These are phyloP conservation scores for Naganishia kalamii DNA, from an alignment of 768 basidiomycete species.

Conservation along the genomic window DNA sequence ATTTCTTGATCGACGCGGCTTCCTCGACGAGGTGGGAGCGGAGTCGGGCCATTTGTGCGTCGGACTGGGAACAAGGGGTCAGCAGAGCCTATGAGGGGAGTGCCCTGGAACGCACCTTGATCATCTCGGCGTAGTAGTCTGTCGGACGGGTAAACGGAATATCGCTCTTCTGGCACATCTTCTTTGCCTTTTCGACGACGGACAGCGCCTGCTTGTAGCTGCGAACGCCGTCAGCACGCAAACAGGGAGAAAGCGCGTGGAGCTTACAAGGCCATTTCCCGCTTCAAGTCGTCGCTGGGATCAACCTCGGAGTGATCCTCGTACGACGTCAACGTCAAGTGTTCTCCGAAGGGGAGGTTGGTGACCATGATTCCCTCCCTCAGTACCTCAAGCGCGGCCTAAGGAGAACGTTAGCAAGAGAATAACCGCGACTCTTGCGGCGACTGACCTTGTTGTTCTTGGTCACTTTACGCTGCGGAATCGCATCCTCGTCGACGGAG, in stretches of 20 bases:
- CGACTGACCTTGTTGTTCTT: constrained; percentile 68
- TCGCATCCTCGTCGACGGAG: constrained; percentile 67
- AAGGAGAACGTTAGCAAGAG: background rate
- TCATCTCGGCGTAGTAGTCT: constrained; percentile 23
- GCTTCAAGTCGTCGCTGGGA: constrained; percentile 68
- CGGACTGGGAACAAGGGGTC: constrained; percentile 48
- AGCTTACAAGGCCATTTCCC: constrained; percentile 90
- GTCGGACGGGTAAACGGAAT: constrained; percentile 76
- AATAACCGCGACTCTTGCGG: background rate
- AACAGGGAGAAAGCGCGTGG: background rate
- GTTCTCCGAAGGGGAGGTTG: constrained; percentile 34
- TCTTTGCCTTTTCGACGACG: constrained; percentile 65
- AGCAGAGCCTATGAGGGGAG: background rate
- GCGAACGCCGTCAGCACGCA: background rate
- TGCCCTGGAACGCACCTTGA: background rate
- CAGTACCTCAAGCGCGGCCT: constrained; percentile 32
- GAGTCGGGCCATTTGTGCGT: constrained; percentile 95
- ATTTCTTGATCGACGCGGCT: constrained; percentile 74
- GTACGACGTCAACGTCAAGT: constrained; percentile 36
- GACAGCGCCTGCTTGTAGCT: constrained; percentile 96
- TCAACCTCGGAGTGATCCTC: constrained; percentile 29
- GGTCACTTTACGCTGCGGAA: constrained; percentile 74
- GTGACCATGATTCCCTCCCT: constrained; percentile 38
- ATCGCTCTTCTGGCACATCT: constrained; percentile 68
- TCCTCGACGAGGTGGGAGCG: constrained; percentile 86